Percentiles rank a stretch among this genome's conserved stretches.
These are phyloP conservation scores for Haematococcus lacustris DNA, from an alignment of 139 green algal species.

Conservation along the genomic window DNA sequence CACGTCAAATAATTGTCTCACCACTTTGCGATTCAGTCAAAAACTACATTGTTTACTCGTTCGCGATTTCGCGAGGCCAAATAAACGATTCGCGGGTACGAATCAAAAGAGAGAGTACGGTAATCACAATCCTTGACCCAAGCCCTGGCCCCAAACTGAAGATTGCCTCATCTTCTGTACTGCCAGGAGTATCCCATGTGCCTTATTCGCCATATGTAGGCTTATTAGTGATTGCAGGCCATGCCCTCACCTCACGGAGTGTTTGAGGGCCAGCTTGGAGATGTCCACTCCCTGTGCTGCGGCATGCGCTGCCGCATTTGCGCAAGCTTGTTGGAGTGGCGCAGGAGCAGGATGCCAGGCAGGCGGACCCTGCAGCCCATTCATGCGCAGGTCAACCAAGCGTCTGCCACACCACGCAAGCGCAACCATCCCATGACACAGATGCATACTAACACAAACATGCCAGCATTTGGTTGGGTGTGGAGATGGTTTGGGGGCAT, in stretches of 20 bases:
- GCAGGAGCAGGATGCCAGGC: constrained; percentile 85
- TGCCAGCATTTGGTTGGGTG: background rate
- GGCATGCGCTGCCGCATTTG: constrained; percentile 42
- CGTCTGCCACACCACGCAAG: background rate
- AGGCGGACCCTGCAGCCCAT: constrained; percentile 71
- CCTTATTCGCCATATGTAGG: too few species aligned
- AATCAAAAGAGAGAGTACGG: too few species aligned
- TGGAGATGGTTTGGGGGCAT: background rate
- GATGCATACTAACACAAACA: background rate
- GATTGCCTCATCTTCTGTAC: background rate
- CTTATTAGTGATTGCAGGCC: background rate
- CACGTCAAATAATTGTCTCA: too few species aligned
- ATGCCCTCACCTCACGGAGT: constrained; percentile 43
- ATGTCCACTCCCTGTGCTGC: constrained; percentile 41
- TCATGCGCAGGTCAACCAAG: background rate
- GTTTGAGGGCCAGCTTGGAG: constrained; percentile 55
- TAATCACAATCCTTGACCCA: background rate
- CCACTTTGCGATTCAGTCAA: too few species aligned
- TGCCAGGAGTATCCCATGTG: background rate
- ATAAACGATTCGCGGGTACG: too few species aligned
- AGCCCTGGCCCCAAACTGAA: background rate
- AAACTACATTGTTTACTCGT: too few species aligned
- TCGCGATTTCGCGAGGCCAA: too few species aligned
- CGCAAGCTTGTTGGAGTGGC: constrained; percentile 50
- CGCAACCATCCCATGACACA: background rate